Evolutionary conservation across 2,329 filamentous ascomycete genomes (phyloP).

Genomic region (Trichoderma koningii): DNA sequence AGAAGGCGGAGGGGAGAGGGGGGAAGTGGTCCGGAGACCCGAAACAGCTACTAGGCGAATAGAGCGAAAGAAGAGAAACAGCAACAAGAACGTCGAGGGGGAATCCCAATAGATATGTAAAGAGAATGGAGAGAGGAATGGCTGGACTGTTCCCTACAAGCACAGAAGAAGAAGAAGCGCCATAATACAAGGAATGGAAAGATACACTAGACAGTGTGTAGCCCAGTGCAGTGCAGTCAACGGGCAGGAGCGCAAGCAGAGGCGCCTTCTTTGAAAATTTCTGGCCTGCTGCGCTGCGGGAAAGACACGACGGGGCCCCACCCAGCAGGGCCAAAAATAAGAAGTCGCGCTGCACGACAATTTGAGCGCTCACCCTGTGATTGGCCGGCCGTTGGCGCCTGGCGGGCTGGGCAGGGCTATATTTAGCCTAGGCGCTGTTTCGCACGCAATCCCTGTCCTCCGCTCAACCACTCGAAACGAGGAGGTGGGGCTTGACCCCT

Average conservation of each 20-base stretch:
- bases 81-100: neutral
- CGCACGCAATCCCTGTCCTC: conserved; percentile 26
- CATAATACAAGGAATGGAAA: neutral
- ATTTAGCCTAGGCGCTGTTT: conserved; percentile 37
- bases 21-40: neutral
- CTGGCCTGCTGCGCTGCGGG: conserved; percentile 11
- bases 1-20: neutral
- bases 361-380: conserved; percentile 33
- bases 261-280: conserved; percentile 17
- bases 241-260: neutral
- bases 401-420: conserved; percentile 38
- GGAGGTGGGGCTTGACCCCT: conserved; percentile 18
- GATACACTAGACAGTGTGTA: neutral
- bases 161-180: neutral
- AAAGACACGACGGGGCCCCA: conserved; percentile 21
- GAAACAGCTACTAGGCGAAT: neutral
- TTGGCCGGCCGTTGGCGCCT: conserved; percentile 40
- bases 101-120: neutral
- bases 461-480: conserved; percentile 29
- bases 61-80: neutral
- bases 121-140: neutral
- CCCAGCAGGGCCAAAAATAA: conserved; percentile 27
- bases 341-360: conserved; percentile 31
- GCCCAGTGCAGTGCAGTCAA: neutral
- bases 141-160: neutral